These are phyloP conservation scores for Darksidea phi DNA, from an alignment of 495 filamentous ascomycete species.

Conservation along the genomic window DNA sequence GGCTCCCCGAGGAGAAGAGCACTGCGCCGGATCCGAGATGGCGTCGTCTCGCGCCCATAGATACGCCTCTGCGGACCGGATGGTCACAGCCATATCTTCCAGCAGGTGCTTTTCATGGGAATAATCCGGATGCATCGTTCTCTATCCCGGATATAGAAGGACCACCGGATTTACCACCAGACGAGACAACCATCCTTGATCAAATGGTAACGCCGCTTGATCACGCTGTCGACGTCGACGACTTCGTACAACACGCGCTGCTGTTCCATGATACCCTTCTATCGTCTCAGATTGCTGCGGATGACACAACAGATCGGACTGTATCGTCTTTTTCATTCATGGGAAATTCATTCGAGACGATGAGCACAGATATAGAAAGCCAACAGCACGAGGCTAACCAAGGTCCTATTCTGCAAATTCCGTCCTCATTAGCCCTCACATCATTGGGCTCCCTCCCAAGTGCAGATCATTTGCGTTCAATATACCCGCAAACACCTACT, in stretches of 20 bases:
- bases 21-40: conserved; percentile 9
- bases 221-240: conserved; percentile 1
- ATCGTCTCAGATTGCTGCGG: conserved; percentile 23
- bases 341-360: conserved; percentile 12
- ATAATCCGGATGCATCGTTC: conserved; percentile 6
- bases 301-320: conserved; percentile 6
- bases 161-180: background rate
- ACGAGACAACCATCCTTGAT: conserved; percentile 3
- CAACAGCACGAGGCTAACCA: background rate
- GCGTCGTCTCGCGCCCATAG: conserved; percentile 9
- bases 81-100: conserved; percentile 32
- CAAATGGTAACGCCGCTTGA: background rate
- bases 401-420: background rate
- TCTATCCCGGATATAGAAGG: conserved; percentile 3
- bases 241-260: conserved; percentile 28
- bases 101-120: background rate
- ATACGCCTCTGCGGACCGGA: conserved; percentile 13
- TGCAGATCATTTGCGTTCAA: conserved; percentile 62
- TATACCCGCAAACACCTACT: conserved; percentile 75
- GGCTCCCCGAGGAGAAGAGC: background rate
- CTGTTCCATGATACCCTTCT: conserved; percentile 26
- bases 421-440: conserved; percentile 45
- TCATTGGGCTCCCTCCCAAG: conserved; percentile 70
- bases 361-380: conserved; percentile 5
- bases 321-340: conserved; percentile 10